Conservation (phyloP, 2,329 filamentous ascomycete genomes). For the Colletotrichum plurivorum region DNA sequence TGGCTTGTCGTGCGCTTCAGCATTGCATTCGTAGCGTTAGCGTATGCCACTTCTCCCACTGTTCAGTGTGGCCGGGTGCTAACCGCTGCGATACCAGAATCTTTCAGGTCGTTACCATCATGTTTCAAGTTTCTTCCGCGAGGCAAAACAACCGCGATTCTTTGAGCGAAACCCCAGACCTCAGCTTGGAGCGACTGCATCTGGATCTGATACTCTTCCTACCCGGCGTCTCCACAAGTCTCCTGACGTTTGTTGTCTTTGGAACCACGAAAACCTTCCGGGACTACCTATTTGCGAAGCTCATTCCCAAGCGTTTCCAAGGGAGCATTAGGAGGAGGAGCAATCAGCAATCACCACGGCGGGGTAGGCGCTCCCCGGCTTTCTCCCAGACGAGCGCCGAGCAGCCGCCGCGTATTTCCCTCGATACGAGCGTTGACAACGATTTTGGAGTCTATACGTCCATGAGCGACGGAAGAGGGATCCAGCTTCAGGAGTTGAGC, state of each 20-base stretch:
- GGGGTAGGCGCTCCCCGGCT: not conserved
- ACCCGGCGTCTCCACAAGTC: constrained; percentile 45
- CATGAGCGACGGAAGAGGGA: not conserved
- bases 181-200: constrained; percentile 45
- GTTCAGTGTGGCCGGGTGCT: not conserved
- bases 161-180: constrained; percentile 49
- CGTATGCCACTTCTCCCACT: constrained; percentile 45
- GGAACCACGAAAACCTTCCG: constrained; percentile 46
- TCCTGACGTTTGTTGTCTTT: constrained; percentile 45
- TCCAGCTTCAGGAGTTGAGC: constrained; percentile 30
- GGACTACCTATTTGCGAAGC: constrained; percentile 40
- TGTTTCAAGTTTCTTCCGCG: constrained; percentile 53
- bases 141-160: constrained; percentile 49
- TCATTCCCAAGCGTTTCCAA: constrained; percentile 39
- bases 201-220: constrained; percentile 44
- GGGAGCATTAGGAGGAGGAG: not conserved
- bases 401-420: constrained; percentile 24
- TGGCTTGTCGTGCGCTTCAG: constrained; percentile 62
- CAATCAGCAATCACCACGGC: constrained; percentile 4
- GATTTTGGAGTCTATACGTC: constrained; percentile 18
- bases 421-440: constrained; percentile 18
- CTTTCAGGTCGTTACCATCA: constrained; percentile 56
- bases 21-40: constrained; percentile 58
- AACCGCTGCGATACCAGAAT: constrained; percentile 41
- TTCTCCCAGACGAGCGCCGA: constrained; percentile 11